Evolutionary conservation across 1,284 basidiomycete species (phyloP).

Genomic region (Cutaneotrichosporon dermatis): DNA sequence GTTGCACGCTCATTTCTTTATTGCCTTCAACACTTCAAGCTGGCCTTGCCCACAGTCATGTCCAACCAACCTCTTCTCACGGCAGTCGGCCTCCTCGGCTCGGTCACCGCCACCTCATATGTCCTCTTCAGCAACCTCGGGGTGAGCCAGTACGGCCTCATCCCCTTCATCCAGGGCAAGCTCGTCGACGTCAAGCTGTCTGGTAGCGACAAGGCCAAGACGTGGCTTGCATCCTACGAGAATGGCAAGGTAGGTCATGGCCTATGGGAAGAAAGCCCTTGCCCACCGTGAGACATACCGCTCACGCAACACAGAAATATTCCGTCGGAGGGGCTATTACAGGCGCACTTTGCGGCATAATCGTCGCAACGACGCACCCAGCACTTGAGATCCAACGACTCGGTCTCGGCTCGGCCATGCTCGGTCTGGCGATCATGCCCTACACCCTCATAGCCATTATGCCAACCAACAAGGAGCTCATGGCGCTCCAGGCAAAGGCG

Average conservation of each 20-base stretch:
- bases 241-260: conserved; percentile 10
- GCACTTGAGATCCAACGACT: conserved; percentile 15
- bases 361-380: conserved; percentile 20
- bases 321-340: conserved; percentile 2
- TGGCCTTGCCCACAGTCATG: neutral
- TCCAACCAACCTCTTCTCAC: neutral
- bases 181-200: conserved; percentile 5
- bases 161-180: conserved; percentile 24
- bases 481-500: conserved; percentile 4
- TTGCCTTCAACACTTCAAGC: neutral
- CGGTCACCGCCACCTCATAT: conserved; percentile 21
- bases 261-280: no score
- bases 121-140: conserved; percentile 26
- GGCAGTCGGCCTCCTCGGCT: conserved; percentile 24
- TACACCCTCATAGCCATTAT: conserved; percentile 21
- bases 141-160: conserved; percentile 21
- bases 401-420: conserved; percentile 19
- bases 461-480: conserved; percentile 22
- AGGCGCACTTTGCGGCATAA: conserved; percentile 12
- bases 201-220: conserved; percentile 11
- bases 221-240: conserved; percentile 19
- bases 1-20: neutral
- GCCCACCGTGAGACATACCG: no score
- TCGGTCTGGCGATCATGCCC: conserved; percentile 22
- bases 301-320: neutral